Percentiles rank a stretch among this genome's conserved stretches.
These are phyloP conservation scores for Carex myosuroides DNA, from an alignment of 176 grass and related monocot species.

Conservation along the genomic window DNA sequence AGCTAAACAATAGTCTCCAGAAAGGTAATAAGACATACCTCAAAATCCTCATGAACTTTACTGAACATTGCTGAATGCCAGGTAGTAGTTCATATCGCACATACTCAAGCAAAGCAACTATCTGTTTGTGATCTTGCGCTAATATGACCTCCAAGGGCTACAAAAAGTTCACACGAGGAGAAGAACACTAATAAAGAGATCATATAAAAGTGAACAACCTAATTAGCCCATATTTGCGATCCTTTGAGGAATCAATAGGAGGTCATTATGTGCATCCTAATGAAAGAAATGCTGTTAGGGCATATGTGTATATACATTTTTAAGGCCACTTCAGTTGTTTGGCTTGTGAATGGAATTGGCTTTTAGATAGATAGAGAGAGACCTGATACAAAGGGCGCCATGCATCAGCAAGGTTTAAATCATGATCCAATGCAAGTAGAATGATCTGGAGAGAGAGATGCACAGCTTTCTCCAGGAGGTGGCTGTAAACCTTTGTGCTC, in stretches of 20 bases:
- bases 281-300: background rate
- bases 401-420: conserved; percentile 79
- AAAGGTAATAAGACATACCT: conserved; percentile 48
- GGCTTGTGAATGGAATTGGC: background rate
- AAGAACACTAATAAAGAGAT: background rate
- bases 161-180: background rate
- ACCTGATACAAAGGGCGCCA: conserved; percentile 92
- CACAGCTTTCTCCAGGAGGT: conserved; percentile 72
- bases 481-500: conserved; percentile 66
- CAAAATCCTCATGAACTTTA: conserved; percentile 79
- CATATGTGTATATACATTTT: background rate
- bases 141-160: conserved; percentile 87
- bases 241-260: background rate
- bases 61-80: conserved; percentile 82
- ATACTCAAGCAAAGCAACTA: conserved; percentile 82
- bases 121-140: conserved; percentile 67
- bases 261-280: background rate
- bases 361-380: background rate
- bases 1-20: background rate
- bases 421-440: conserved; percentile 83
- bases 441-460: conserved; percentile 86
- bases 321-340: background rate
- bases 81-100: conserved; percentile 86
- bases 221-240: background rate
- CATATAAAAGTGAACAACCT: background rate